Conservation (phyloP, 2,329 filamentous ascomycete genomes). For the Blastomyces parvus region DNA sequence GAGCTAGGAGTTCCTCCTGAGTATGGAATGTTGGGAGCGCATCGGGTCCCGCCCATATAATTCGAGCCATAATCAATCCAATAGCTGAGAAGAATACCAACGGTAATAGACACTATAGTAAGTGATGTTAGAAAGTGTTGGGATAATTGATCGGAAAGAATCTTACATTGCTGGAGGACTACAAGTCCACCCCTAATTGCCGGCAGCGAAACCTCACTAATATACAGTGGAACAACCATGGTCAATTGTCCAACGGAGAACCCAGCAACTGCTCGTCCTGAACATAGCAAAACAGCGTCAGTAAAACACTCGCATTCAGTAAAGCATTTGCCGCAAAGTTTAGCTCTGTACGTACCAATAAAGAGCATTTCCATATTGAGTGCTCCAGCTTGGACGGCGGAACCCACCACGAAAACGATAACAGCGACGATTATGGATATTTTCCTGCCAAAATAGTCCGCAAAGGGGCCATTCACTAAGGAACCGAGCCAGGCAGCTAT, state of each 20-base stretch:
- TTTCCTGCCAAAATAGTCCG: conserved; percentile 45
- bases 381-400: conserved; percentile 39
- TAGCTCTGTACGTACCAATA: conserved; percentile 26
- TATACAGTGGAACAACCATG: conserved; percentile 46
- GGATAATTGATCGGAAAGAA: neutral
- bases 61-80: conserved; percentile 39
- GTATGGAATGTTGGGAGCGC: conserved; percentile 41
- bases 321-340: neutral
- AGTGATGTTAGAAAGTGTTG: neutral
- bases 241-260: conserved; percentile 36
- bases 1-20: conserved; percentile 34
- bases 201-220: conserved; percentile 41
- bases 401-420: conserved; percentile 44
- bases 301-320: neutral
- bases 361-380: conserved; percentile 35
- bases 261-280: conserved; percentile 38
- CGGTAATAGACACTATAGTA: conserved; percentile 38
- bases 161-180: conserved; percentile 31
- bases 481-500: conserved; percentile 43
- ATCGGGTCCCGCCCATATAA: conserved; percentile 38
- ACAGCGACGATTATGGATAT: conserved; percentile 44
- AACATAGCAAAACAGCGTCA: neutral
- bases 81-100: conserved; percentile 31
- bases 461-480: conserved; percentile 39
- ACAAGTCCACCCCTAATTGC: conserved; percentile 32